phyloP scores from a whole-genome alignment of 257 asterid species.

The Anisodus acutangulus region DNA sequence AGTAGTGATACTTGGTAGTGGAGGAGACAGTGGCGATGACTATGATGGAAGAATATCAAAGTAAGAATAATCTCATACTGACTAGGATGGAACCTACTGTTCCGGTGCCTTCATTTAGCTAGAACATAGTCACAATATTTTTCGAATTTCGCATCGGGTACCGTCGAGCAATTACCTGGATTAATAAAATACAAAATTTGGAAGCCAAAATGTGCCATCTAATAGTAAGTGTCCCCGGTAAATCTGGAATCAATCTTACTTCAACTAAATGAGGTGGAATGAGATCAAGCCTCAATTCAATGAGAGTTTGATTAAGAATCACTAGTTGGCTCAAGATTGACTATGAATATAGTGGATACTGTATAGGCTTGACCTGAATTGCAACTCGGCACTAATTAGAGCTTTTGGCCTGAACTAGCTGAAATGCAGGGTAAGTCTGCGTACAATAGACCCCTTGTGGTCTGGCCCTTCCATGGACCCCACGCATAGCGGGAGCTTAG shows the following conservation, averaged over 20 bases:
- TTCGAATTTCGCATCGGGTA: neutral
- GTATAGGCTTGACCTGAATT: neutral
- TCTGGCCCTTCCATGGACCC: no score
- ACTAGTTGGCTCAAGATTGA: neutral
- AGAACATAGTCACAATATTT: neutral
- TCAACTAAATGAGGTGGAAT: neutral
- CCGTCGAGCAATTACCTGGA: neutral
- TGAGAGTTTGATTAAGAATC: neutral
- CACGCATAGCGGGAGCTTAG: no score
- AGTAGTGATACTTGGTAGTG: slow-evolving; percentile 1
- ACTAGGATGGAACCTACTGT: neutral
- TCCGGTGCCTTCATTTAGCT: neutral
- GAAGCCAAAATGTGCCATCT: neutral
- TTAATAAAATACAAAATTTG: neutral
- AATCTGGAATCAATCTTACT: neutral
- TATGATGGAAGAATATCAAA: neutral
- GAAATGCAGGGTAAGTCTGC: no score
- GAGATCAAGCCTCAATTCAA: neutral
- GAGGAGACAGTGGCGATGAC: neutral
- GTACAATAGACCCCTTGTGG: no score
- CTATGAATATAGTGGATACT: neutral
- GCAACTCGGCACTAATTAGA: neutral
- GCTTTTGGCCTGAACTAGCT: neutral
- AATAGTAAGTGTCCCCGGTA: neutral
- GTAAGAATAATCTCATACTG: neutral